These are phyloP conservation scores for Dendrostoma leiphaemia DNA, from an alignment of 2,329 filamentous ascomycete species.

Conservation along the genomic window DNA sequence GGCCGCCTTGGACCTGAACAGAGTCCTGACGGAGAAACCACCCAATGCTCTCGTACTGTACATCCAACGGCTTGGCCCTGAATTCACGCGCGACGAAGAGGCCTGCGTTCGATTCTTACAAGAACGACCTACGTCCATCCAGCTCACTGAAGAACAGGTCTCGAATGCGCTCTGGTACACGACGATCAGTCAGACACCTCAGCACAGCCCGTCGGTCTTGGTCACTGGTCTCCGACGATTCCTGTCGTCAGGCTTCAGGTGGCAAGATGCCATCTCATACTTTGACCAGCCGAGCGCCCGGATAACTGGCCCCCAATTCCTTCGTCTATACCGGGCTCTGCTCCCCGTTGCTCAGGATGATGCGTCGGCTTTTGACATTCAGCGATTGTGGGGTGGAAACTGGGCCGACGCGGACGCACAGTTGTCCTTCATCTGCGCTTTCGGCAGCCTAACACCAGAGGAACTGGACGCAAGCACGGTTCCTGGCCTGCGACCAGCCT, in stretches of 20 bases:
- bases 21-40: conserved; percentile 60
- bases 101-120: conserved; percentile 55
- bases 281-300: conserved; percentile 80
- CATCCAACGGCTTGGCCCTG: conserved; percentile 72
- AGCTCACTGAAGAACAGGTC: conserved; percentile 78
- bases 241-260: conserved; percentile 62
- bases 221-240: conserved; percentile 63
- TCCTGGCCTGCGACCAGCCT: conserved; percentile 75
- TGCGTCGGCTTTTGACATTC: conserved; percentile 69
- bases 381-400: conserved; percentile 83
- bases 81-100: conserved; percentile 75
- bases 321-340: conserved; percentile 76
- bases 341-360: conserved; percentile 66
- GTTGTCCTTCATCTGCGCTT: conserved; percentile 89
- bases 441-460: conserved; percentile 70
- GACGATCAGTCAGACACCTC: conserved; percentile 55
- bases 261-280: conserved; percentile 70
- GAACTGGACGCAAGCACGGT: conserved; percentile 83
- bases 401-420: conserved; percentile 89
- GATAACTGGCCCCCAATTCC: conserved; percentile 76
- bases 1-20: conserved; percentile 66
- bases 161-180: conserved; percentile 73
- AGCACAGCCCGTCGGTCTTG: conserved; percentile 51
- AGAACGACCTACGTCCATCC: conserved; percentile 50
- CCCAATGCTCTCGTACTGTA: conserved; percentile 59